Evolutionary conservation across 1,284 basidiomycete genomes (phyloP).

Genomic region (Apiotrichum akiyoshidainum): DNA sequence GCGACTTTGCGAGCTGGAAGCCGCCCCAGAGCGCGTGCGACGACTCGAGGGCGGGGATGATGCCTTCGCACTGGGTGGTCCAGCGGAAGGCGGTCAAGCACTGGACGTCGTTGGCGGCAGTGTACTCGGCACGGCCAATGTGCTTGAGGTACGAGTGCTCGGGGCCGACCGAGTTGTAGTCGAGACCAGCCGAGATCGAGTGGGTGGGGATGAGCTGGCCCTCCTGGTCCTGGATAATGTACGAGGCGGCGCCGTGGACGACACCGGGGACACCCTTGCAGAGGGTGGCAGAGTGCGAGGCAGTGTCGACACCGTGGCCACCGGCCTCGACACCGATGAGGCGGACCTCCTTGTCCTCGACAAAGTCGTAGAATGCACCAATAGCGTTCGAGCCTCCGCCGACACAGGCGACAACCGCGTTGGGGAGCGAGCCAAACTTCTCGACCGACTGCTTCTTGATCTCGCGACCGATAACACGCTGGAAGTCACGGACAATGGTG

Average conservation of each 20-base stretch:
- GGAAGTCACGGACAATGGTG: slow-evolving; percentile 97
- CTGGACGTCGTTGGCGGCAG: slow-evolving; percentile 87
- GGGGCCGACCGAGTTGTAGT: slow-evolving; percentile 71
- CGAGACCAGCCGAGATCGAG: slow-evolving; percentile 80
- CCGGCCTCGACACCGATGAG: slow-evolving; percentile 94
- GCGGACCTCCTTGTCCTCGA: slow-evolving; percentile 74
- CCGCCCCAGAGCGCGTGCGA: slow-evolving; percentile 94
- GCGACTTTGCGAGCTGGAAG: slow-evolving; percentile 74
- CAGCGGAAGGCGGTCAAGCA: slow-evolving; percentile 88
- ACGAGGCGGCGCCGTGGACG: slow-evolving; percentile 88
- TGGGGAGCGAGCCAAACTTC: slow-evolving; percentile 77
- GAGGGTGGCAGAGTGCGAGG: slow-evolving; percentile 86
- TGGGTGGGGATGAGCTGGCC: slow-evolving; percentile 98
- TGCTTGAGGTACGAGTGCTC: slow-evolving; percentile 98
- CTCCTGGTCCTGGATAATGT: slow-evolving; percentile 79
- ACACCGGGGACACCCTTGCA: slow-evolving; percentile 88
- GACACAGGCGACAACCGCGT: slow-evolving; percentile 93
- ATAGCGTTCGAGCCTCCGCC: slow-evolving; percentile 98
- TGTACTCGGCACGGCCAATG: slow-evolving; percentile 86
- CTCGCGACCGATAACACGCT: slow-evolving; percentile 90
- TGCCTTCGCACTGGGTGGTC: slow-evolving; percentile 89
- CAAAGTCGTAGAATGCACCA: slow-evolving; percentile 93
- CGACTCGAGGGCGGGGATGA: slow-evolving; percentile 95
- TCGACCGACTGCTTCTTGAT: slow-evolving; percentile 84
- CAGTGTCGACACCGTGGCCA: slow-evolving; percentile 86